Base-by-base conservation (phyloP, 2,329 filamentous ascomycete genomes). In the Harringtonia lauricola region DNA sequence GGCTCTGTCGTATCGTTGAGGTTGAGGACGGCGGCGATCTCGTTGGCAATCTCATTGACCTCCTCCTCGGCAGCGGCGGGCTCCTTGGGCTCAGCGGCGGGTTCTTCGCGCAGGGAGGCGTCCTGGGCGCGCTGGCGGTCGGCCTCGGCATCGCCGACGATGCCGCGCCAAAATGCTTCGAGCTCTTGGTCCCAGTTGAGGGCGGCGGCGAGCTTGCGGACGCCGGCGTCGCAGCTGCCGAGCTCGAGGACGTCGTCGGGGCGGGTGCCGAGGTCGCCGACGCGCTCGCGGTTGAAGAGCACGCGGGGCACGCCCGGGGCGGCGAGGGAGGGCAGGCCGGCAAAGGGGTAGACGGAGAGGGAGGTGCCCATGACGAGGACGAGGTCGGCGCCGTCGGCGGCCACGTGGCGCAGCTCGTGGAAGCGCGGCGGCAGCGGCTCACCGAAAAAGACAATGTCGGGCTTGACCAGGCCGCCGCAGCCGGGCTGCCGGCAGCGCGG, bases 381-480 rank as follows among this genome's bases (percentile, higher is more conserved):
- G 47, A 70, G 47, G 28, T 62, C 60, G 12, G 57, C 56, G 29
- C 41, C 50, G 38, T 44, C 59, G 1, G 61, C 63, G 0, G 77
- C 73, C 8, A 81, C 59, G 29, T 62, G 57, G 24, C 68, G 64
- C 46, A 76, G 79, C 8, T 64, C 57, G 56, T 81, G 79, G 61
- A 94, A 94, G 0, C 62, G 64, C 8, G 64, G 59, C 0, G 85
- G 85, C 22, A 69, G 56, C 49, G 57, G 55, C 56, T 69, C 88
- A 41, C 88, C 88, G 54, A 95, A 95, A 64, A 95, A 95, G 29
- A 94, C 87, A 57, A 95, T 95, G 55, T 95, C 86, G 0, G 89
- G 89, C 64, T 95, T 95, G 31, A 95, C 86, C 3, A 92, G 66
- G 0, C 89, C 89, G 30, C 73, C 67, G 59, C 90, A 96, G 29